Evolutionary conservation across 1,139 yeast species (phyloP).

Genomic region (Blastobotrys arbuscula): DNA sequence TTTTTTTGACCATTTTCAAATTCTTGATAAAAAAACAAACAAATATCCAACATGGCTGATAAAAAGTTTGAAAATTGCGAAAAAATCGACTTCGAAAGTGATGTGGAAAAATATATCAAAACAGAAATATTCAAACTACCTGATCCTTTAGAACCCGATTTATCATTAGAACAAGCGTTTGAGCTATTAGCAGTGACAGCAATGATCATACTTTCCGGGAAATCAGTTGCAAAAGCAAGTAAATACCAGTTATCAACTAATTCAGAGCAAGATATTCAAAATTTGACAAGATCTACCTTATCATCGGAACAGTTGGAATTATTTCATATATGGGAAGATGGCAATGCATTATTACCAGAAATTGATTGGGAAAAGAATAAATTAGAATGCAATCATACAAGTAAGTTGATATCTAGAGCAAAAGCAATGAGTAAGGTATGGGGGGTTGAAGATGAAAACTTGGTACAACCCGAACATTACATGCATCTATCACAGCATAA

Average conservation of each 20-base stretch:
- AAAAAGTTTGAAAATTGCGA: no score
- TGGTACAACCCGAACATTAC: constrained; percentile 1
- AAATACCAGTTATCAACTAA: background rate
- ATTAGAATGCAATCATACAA: background rate
- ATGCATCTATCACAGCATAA: constrained; percentile 1
- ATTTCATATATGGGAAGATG: background rate
- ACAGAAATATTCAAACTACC: background rate
- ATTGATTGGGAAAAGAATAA: constrained; percentile 6
- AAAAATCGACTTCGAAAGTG: constrained; percentile 1
- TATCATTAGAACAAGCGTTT: background rate
- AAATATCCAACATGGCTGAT: no score
- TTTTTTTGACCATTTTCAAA: no score
- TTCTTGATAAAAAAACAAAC: no score
- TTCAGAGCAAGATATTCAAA: background rate
- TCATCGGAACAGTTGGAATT: background rate
- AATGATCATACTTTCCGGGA: background rate
- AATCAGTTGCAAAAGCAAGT: constrained; percentile 3
- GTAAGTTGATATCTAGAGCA: constrained; percentile 5
- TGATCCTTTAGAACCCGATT: background rate
- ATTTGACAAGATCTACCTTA: background rate
- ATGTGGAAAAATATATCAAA: background rate
- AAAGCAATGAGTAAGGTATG: constrained; percentile 5
- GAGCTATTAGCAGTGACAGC: background rate
- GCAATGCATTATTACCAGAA: background rate
- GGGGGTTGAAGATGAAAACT: background rate